Percentiles rank a stretch among this genome's conserved stretches.
Conservation (phyloP, 1,284 basidiomycete genomes). For the Lentinus polychrous region DNA sequence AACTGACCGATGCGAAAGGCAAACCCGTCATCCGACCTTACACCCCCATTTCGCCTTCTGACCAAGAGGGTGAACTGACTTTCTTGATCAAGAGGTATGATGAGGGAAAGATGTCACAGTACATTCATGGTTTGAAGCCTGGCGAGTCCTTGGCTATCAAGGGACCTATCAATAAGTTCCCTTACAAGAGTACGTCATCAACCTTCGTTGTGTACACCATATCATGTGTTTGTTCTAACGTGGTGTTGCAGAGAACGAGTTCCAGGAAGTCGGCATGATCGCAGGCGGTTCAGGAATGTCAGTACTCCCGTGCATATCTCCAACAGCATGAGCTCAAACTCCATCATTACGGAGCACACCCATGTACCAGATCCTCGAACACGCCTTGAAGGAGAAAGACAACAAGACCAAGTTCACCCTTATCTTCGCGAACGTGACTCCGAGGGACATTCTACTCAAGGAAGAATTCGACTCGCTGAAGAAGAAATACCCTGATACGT, state of each 20-base stretch:
- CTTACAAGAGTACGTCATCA: slow-evolving; percentile 56
- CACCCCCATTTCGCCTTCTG: slow-evolving; percentile 74
- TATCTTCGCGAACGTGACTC: slow-evolving; percentile 87
- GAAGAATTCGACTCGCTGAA: slow-evolving; percentile 76
- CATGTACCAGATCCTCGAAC: slow-evolving; percentile 68
- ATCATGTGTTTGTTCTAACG: not conserved
- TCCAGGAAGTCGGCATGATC: slow-evolving; percentile 83
- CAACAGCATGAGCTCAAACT: not conserved
- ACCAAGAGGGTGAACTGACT: slow-evolving; percentile 67
- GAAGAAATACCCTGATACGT: slow-evolving; percentile 60
- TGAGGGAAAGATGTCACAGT: slow-evolving; percentile 72
- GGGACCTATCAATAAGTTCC: slow-evolving; percentile 82
- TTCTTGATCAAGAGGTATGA: slow-evolving; percentile 88
- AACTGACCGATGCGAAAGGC: slow-evolving; percentile 71
- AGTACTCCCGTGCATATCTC: slow-evolving; percentile 16
- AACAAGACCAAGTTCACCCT: slow-evolving; percentile 97
- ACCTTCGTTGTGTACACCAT: not conserved
- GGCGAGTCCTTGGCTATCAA: slow-evolving; percentile 87
- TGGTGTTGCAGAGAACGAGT: slow-evolving; percentile 59
- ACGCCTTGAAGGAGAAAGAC: slow-evolving; percentile 61
- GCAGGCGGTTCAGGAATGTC: slow-evolving; percentile 87
- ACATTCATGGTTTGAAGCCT: slow-evolving; percentile 64
- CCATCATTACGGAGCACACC: slow-evolving; percentile 44
- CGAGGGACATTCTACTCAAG: slow-evolving; percentile 84
- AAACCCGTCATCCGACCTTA: slow-evolving; percentile 88